These are phyloP conservation scores for Epicoccum nigrum DNA, from an alignment of 2,329 filamentous ascomycete genomes.

Conservation along the genomic window DNA sequence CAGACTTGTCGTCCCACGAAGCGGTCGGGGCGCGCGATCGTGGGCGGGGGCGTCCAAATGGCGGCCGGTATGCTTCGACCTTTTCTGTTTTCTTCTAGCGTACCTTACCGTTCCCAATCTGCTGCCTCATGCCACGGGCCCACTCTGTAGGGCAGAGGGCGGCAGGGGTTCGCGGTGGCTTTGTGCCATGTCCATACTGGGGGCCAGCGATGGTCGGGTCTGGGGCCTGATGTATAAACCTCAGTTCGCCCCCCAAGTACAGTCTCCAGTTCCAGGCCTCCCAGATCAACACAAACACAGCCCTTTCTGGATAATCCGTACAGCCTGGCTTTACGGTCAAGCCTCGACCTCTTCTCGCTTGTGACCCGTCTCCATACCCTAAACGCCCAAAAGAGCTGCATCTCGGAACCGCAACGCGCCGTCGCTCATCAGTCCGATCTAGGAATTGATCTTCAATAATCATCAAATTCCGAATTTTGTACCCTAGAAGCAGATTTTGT, in stretches of 20 bases:
- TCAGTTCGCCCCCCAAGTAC: conserved; percentile 44
- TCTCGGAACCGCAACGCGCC: conserved; percentile 30
- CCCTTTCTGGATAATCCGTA: conserved; percentile 27
- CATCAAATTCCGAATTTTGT: conserved; percentile 3
- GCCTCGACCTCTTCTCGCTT: conserved; percentile 22
- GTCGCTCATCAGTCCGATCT: conserved; percentile 28
- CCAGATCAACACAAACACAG: conserved; percentile 38
- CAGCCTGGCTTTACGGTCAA: conserved; percentile 18
- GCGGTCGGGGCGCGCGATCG: conserved; percentile 48
- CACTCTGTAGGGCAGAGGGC: conserved; percentile 42
- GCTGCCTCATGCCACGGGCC: conserved; percentile 42
- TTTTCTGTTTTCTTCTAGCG: conserved; percentile 49
- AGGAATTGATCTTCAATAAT: conserved; percentile 35
- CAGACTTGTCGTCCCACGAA: conserved; percentile 37
- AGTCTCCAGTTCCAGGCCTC: conserved; percentile 38
- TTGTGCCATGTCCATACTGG: conserved; percentile 39
- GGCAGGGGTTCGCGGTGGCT: conserved; percentile 43
- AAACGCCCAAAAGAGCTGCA: conserved; percentile 32
- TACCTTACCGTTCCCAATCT: conserved; percentile 42
- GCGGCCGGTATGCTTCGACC: conserved; percentile 34
- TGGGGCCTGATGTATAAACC: conserved; percentile 45
- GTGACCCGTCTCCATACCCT: conserved; percentile 34
- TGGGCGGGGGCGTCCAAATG: conserved; percentile 41
- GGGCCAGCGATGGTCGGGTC: conserved; percentile 34
- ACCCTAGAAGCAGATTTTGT: conserved; percentile 7